Evolutionary conservation across 129 eudicot genomes (phyloP), one percentile per base, ranked within the genome.

Genomic region (Chrysanthemum makinoi): DNA sequence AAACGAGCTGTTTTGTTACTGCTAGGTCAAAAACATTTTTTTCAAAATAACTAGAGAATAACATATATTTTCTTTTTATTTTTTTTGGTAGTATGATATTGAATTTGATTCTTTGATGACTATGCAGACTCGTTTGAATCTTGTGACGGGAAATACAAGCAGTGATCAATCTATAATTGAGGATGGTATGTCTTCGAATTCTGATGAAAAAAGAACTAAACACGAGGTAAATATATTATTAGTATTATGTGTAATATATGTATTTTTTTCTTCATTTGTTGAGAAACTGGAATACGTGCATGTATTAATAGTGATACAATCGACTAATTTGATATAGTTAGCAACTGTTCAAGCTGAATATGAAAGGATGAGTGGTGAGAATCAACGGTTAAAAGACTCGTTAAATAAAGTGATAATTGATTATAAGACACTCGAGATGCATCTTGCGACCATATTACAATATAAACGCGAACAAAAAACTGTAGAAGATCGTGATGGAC

Each of bases 71-170:
- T 30, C 35, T 28, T 30, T 30, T 3, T 30, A 0, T 33, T 65
- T 16, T 0, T 35, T 54, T 26, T 20, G 46, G 10, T 39, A 6
- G 46, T 39, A 7, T 6, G 10, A 39, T 39, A 44, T 18, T 59
- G 33, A 60, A 50, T 39, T 19, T 7, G 11, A 47, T 56, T 39
- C 26, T 58, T 43, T 77, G 81, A 77, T 77, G 81, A 77, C 43
- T 28, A 28, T n/a, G 63, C 81, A 88, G 96, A 88, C 89, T 19
- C 82, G 85, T 35, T 74, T 86, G 86, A 80, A 79, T 76, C 91
- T 88, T 65, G 83, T 83, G 18, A 88, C 88, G 0, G 88, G 80
- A 22, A 85, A 85, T 44, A 73, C 86, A 6, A 75, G 81, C 54
- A 83, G 86, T 50, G 89, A 86, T 74, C 88, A 86, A 63, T 85